Evolutionary conservation across 2,329 filamentous ascomycete genomes (phyloP).

Genomic region (Ceratocystis diversiconidia): DNA sequence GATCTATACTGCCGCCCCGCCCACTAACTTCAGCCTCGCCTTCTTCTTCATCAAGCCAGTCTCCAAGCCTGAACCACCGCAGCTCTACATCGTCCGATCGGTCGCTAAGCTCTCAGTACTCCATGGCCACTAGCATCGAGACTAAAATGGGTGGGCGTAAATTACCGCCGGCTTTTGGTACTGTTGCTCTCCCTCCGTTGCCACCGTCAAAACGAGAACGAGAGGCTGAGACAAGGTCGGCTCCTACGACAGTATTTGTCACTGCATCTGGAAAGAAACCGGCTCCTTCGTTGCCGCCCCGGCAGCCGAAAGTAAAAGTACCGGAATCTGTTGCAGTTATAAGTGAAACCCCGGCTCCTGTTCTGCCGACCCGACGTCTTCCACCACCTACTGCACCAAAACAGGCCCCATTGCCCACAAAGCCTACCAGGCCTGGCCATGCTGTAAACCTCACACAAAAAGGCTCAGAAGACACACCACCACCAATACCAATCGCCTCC

Average conservation of each 20-base stretch:
- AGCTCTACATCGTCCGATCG: slow-evolving; percentile 45
- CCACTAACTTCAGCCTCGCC: background rate
- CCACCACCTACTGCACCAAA: slow-evolving; percentile 27
- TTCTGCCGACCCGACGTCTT: slow-evolving; percentile 25
- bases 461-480: slow-evolving; percentile 30
- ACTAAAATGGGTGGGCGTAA: slow-evolving; percentile 32
- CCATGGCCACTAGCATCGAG: slow-evolving; percentile 35
- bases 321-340: background rate
- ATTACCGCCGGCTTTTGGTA: slow-evolving; percentile 42
- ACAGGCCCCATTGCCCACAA: background rate
- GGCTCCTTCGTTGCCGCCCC: slow-evolving; percentile 1
- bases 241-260: slow-evolving; percentile 25
- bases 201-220: slow-evolving; percentile 41
- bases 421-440: background rate
- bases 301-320: background rate
- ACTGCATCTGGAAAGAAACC: slow-evolving; percentile 8
- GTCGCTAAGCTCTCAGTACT: slow-evolving; percentile 40
- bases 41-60: background rate
- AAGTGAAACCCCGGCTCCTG: slow-evolving; percentile 16
- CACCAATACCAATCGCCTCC: slow-evolving; percentile 38
- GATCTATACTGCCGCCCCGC: background rate
- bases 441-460: background rate
- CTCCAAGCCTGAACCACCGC: slow-evolving; percentile 27
- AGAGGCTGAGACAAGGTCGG: slow-evolving; percentile 33
- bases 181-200: slow-evolving; percentile 42